These are phyloP conservation scores for Epichloe gansuensis DNA, from an alignment of 2,329 filamentous ascomycete genomes.

Conservation along the genomic window DNA sequence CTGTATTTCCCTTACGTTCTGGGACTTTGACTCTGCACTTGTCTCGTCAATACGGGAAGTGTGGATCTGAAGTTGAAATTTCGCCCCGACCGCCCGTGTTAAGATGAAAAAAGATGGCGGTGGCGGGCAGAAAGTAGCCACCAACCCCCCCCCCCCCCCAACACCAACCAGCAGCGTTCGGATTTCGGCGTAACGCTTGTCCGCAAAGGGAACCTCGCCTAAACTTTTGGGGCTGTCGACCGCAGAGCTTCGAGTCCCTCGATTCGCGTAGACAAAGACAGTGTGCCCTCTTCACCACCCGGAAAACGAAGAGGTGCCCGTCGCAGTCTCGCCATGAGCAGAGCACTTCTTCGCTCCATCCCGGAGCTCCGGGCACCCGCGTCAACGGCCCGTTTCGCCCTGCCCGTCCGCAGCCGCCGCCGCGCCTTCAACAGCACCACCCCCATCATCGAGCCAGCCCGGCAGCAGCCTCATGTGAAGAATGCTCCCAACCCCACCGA, in stretches of 20 bases:
- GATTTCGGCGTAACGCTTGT: too few relatives aligned
- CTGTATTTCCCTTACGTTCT: neutral
- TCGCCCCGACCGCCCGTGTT: slow-evolving; percentile 3
- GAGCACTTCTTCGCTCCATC: slow-evolving; percentile 49
- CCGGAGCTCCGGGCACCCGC: slow-evolving; percentile 42
- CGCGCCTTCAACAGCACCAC: slow-evolving; percentile 36
- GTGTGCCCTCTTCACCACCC: neutral
- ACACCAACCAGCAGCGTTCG: too few relatives aligned
- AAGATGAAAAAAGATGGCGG: neutral
- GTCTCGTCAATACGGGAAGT: neutral
- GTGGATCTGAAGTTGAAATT: slow-evolving; percentile 6
- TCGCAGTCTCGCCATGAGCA: slow-evolving; percentile 32
- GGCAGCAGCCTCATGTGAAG: slow-evolving; percentile 19
- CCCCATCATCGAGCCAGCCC: slow-evolving; percentile 32
- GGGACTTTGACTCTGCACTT: neutral
- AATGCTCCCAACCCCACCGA: slow-evolving; percentile 26
- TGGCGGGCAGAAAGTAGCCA: neutral
- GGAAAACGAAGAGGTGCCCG: neutral
- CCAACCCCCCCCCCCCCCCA: too few relatives aligned
- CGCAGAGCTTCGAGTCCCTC: too few relatives aligned
- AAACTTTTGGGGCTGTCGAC: too few relatives aligned
- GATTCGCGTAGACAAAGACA: slow-evolving; percentile 1
- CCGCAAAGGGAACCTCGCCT: too few relatives aligned
- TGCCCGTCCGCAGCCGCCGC: slow-evolving; percentile 16
- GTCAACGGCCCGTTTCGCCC: slow-evolving; percentile 10